Base-by-base conservation (phyloP, 768 basidiomycete genomes). In the Dentipellis sp. region DNA sequence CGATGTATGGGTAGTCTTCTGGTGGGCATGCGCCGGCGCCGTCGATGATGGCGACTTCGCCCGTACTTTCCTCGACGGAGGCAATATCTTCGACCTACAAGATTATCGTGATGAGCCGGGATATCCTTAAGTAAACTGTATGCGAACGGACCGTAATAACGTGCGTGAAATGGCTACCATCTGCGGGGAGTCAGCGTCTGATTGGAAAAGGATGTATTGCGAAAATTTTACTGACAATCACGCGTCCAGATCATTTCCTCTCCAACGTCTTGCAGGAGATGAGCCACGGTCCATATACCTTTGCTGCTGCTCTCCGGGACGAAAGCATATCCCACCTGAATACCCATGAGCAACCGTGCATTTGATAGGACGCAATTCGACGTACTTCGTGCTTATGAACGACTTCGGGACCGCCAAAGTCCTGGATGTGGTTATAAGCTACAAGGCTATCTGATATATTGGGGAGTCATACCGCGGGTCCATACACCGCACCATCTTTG, bases 21-120 rank as follows among this genome's bases (percentile, higher is more conserved):
- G 29, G 52, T 17, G 52, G 52, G 52, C 52, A 53, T 7, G 52
- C 52, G 9, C 52, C 52, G 19, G 52, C 38, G 40, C 52, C 52
- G 29, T 53, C 52, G 37, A 53, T n/a, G 10, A 53, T 39, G 16
- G 23, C 52, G 29, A 53, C 39, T 23, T 45, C 40, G 21, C 52
- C 52, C 16, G 52, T 53, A 29, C 52, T 53, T 12, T 40, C 40
- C 12, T n/a, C 19, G 8, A 53, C 21, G 1, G 52, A 22, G 9
- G 52, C 52, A n/a, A 53, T 53, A 40, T 53, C 52, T 40, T 53
- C 52, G 7, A 53, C 38, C 52, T 53, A 17, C 11, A 21, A 14
- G 17, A 4, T 29, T 4, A 29, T 29, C 29, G 29, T 22, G 6
- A 10, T 11, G 34, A 34, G 22, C 14, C 22, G 40, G 36, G n/a